Evolutionary conservation across 192 early-diverging fungal species (phyloP).

Genomic region (Podila epigama): DNA sequence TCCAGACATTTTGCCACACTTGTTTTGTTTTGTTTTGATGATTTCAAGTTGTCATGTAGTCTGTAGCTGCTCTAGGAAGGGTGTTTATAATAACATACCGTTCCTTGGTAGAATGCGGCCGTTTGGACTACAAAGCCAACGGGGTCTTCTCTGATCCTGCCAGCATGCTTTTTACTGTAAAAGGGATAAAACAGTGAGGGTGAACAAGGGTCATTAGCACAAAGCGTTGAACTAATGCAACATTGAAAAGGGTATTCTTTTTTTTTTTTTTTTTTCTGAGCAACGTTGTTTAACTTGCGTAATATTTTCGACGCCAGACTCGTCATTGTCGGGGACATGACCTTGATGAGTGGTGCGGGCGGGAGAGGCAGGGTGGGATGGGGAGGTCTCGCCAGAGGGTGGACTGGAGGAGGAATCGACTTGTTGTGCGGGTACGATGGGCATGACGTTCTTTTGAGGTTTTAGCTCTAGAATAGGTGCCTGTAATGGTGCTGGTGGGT

Average conservation of each 20-base stretch:
- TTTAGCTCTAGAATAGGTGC: conserved; percentile 23
- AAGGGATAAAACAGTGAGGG: background rate
- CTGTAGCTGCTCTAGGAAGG: no score
- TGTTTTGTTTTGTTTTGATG: no score
- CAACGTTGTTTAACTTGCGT: conserved; percentile 17
- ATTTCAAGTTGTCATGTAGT: no score
- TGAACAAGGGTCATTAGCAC: background rate
- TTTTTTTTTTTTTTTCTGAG: background rate
- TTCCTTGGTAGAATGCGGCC: conserved; percentile 62
- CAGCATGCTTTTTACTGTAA: conserved; percentile 53
- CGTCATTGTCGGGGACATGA: conserved; percentile 31
- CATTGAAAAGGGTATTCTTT: background rate
- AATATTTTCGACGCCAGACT: conserved; percentile 46
- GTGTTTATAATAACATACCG: conserved; percentile 56
- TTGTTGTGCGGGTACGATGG: conserved; percentile 44
- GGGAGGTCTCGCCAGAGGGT: conserved; percentile 17
- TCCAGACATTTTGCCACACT: no score
- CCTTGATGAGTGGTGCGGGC: background rate
- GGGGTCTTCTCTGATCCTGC: conserved; percentile 71
- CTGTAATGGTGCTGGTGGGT: background rate
- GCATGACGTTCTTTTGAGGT: conserved; percentile 46
- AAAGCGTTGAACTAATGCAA: no score
- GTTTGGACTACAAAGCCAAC: conserved; percentile 72
- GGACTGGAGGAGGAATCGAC: conserved; percentile 32
- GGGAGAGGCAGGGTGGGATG: background rate